Conservation (phyloP, 2,329 filamentous ascomycete genomes). For the Cladosporium sphaerospermum region DNA sequence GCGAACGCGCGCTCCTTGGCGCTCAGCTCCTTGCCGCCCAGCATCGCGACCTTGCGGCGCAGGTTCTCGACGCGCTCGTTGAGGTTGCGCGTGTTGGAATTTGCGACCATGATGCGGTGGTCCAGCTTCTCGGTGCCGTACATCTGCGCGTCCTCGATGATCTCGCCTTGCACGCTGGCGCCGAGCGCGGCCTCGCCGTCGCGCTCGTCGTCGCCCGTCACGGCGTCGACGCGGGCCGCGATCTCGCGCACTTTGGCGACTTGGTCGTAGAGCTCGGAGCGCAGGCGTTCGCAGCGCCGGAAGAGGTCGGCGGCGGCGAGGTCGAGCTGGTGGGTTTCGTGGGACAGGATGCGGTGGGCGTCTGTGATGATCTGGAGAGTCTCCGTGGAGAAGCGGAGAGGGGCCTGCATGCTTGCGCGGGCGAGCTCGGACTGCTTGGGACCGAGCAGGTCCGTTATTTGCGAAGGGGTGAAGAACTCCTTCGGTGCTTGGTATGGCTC, state of each 20-base stretch:
- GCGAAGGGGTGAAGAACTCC: constrained; percentile 37
- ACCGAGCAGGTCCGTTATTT: constrained; percentile 49
- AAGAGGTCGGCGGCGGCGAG: constrained; percentile 68
- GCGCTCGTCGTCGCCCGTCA: constrained; percentile 53
- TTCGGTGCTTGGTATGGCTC: constrained; percentile 45
- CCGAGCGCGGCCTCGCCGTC: constrained; percentile 38
- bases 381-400: constrained; percentile 63
- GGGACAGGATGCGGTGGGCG: constrained; percentile 63
- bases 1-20: constrained; percentile 52
- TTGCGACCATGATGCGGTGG: constrained; percentile 50
- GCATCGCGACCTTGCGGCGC: constrained; percentile 40
- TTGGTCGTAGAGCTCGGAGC: constrained; percentile 62
- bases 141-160: constrained; percentile 16
- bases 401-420: constrained; percentile 57
- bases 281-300: constrained; percentile 61
- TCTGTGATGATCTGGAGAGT: constrained; percentile 67
- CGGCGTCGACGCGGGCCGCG: constrained; percentile 58
- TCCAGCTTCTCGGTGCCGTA: constrained; percentile 47
- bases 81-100: constrained; percentile 52
- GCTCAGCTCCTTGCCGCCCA: constrained; percentile 52
- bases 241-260: constrained; percentile 61
- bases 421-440: constrained; percentile 38
- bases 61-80: constrained; percentile 55
- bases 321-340: constrained; percentile 63
- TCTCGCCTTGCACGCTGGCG: constrained; percentile 2